phyloP scores from a whole-genome alignment of 106 monocot species.

The Allium fistulosum region DNA sequence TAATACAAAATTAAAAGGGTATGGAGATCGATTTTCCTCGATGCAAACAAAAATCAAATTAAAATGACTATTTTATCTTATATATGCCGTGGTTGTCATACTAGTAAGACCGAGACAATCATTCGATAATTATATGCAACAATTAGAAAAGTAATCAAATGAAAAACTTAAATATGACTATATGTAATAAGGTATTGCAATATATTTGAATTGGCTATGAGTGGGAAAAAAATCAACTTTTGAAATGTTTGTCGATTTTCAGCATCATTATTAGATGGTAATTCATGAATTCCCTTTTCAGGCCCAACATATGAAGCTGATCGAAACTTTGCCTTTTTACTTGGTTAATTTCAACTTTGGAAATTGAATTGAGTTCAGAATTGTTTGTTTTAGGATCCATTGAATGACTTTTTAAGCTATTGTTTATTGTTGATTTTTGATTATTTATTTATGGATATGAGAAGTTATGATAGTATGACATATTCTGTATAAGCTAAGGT shows the following conservation, averaged over 20 bases:
- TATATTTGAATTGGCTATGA: too few relatives aligned
- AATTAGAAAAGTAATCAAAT: too few relatives aligned
- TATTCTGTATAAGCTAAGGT: conserved; percentile 53
- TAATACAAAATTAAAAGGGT: too few relatives aligned
- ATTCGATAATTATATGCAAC: too few relatives aligned
- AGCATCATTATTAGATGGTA: conserved; percentile 27
- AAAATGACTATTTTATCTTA: too few relatives aligned
- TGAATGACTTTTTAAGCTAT: conserved; percentile 26
- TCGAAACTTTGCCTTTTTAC: conserved; percentile 26
- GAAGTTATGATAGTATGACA: conserved; percentile 65
- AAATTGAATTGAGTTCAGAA: conserved; percentile 9
- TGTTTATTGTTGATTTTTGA: conserved; percentile 6
- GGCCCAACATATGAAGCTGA: conserved; percentile 31
- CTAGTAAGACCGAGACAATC: too few relatives aligned
- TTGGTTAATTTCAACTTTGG: background rate
- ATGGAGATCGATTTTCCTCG: too few relatives aligned
- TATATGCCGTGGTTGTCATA: too few relatives aligned
- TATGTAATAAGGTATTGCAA: too few relatives aligned
- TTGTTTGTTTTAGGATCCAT: conserved; percentile 30
- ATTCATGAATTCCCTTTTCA: conserved; percentile 31
- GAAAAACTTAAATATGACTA: too few relatives aligned
- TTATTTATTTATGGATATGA: conserved; percentile 24
- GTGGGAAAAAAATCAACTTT: too few relatives aligned
- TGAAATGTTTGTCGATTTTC: conserved; percentile 83
- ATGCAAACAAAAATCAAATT: too few relatives aligned